Percentiles rank a stretch among this genome's conserved stretches.
Evolutionary conservation across 2,329 filamentous ascomycete species (phyloP).

Genomic region (Botrytis cinerea): DNA sequence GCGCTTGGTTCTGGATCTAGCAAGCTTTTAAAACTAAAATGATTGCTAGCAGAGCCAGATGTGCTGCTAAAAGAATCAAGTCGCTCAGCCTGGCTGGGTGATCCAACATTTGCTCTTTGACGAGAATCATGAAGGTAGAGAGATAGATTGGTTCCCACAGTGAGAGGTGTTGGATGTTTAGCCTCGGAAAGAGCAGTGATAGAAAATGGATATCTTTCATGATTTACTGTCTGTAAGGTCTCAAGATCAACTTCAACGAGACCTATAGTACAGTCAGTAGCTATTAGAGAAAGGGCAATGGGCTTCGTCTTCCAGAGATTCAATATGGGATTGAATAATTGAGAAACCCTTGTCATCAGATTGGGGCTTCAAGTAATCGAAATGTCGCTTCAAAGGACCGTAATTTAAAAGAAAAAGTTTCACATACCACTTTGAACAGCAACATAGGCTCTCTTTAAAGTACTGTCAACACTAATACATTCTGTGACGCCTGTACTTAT

Average conservation of each 20-base stretch:
- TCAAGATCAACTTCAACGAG: slow-evolving; percentile 81
- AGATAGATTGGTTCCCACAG: slow-evolving; percentile 79
- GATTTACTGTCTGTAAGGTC: slow-evolving; percentile 68
- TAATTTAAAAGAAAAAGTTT: not conserved
- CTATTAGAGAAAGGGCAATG: not conserved
- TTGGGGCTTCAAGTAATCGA: not conserved
- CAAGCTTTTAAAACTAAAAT: slow-evolving; percentile 35
- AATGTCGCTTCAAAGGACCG: not conserved
- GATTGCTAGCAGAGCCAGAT: slow-evolving; percentile 34
- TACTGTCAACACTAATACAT: slow-evolving; percentile 77
- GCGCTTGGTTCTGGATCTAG: slow-evolving; percentile 52
- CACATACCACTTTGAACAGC: slow-evolving; percentile 69
- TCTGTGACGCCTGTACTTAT: slow-evolving; percentile 76
- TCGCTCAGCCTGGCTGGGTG: slow-evolving; percentile 25
- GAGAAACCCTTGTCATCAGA: not conserved
- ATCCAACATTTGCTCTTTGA: slow-evolving; percentile 39
- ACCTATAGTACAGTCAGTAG: slow-evolving; percentile 42
- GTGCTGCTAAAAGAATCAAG: slow-evolving; percentile 36
- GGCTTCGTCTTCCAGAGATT: not conserved
- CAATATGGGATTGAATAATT: not conserved
- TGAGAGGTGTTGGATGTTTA: slow-evolving; percentile 67
- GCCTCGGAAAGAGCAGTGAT: slow-evolving; percentile 80
- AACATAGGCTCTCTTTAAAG: slow-evolving; percentile 70
- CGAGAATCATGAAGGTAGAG: slow-evolving; percentile 83
- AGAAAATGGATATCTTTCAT: slow-evolving; percentile 74